Percentiles rank a stretch among this genome's conserved stretches.
Evolutionary conservation across 2,329 filamentous ascomycete genomes (phyloP).

Genomic region (Colletotrichum sp.): DNA sequence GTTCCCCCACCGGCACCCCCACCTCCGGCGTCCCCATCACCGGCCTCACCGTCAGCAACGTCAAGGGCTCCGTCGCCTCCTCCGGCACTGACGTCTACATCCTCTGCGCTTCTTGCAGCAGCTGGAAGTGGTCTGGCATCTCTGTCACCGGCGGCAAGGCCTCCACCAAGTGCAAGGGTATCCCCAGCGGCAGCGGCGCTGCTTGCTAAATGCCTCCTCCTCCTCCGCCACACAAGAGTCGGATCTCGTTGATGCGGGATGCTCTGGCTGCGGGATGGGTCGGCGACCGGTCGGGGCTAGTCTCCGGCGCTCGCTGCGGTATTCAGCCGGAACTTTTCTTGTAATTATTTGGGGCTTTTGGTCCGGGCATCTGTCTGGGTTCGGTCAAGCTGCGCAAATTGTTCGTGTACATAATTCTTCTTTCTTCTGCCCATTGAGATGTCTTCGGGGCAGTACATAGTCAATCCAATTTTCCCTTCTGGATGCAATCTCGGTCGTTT

Average conservation of each 20-base stretch:
- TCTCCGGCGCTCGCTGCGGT: neutral
- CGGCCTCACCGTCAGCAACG: constrained; percentile 44
- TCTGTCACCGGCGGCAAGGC: constrained; percentile 55
- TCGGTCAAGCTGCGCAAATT: neutral
- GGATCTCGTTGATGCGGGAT: neutral
- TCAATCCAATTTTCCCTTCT: neutral
- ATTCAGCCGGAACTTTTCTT: neutral
- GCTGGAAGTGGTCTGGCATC: constrained; percentile 57
- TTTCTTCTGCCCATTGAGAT: neutral
- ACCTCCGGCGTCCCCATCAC: constrained; percentile 59
- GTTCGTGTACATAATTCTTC: constrained; percentile 13
- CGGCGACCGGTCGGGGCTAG: neutral
- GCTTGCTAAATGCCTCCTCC: constrained; percentile 3
- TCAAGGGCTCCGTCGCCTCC: constrained; percentile 46
- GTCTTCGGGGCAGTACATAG: neutral
- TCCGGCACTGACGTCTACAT: constrained; percentile 52
- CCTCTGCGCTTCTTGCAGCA: constrained; percentile 55
- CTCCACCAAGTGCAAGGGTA: constrained; percentile 27
- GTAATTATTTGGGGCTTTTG: neutral
- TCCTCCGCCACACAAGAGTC: neutral
- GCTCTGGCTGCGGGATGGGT: neutral
- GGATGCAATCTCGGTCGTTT: neutral
- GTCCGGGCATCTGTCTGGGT: neutral
- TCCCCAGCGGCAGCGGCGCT: constrained; percentile 24
- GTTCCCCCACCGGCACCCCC: constrained; percentile 46